These are phyloP conservation scores for Leptomonas seymouri DNA, from an alignment of 208 protist species.

Conservation along the genomic window DNA sequence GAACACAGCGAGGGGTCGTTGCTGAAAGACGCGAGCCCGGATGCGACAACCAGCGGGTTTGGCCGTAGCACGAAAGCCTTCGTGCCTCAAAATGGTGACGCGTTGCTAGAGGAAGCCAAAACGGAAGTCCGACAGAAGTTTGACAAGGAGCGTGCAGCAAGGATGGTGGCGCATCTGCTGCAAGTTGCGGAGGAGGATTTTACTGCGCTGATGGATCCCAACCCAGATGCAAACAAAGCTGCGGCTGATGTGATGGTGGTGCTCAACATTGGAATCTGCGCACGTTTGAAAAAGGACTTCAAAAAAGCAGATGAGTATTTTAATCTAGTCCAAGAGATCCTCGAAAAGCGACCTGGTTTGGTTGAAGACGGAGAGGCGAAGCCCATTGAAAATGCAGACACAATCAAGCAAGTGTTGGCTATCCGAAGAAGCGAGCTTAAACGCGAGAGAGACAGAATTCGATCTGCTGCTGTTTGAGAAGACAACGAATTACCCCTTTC, in stretches of 20 bases:
- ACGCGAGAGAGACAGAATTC: slow-evolving; percentile 29
- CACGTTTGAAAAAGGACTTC: slow-evolving; percentile 57
- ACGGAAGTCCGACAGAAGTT: slow-evolving; percentile 43
- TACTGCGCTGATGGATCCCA: slow-evolving; percentile 37
- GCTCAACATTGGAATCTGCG: slow-evolving; percentile 77
- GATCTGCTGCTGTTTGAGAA: slow-evolving; percentile 10
- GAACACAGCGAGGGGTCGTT: neutral
- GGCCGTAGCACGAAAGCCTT: neutral
- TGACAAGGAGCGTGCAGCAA: slow-evolving; percentile 27
- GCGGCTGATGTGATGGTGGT: slow-evolving; percentile 52
- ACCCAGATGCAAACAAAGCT: slow-evolving; percentile 27
- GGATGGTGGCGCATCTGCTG: slow-evolving; percentile 7
- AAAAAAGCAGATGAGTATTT: slow-evolving; percentile 71
- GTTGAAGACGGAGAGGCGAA: slow-evolving; percentile 62
- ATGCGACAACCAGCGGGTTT: neutral
- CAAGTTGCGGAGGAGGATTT: slow-evolving; percentile 55
- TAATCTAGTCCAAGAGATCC: slow-evolving; percentile 60
- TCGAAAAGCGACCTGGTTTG: slow-evolving; percentile 56
- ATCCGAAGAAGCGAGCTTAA: slow-evolving; percentile 60
- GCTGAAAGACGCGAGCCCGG: neutral
- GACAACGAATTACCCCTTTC: neutral
- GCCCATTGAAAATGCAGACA: slow-evolving; percentile 62
- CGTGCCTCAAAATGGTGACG: neutral
- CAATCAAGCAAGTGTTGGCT: slow-evolving; percentile 56
- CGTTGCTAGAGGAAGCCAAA: slow-evolving; percentile 30